Conservation (phyloP, 176 grass and related monocot species). For the Chrysopogon serrulatus region DNA sequence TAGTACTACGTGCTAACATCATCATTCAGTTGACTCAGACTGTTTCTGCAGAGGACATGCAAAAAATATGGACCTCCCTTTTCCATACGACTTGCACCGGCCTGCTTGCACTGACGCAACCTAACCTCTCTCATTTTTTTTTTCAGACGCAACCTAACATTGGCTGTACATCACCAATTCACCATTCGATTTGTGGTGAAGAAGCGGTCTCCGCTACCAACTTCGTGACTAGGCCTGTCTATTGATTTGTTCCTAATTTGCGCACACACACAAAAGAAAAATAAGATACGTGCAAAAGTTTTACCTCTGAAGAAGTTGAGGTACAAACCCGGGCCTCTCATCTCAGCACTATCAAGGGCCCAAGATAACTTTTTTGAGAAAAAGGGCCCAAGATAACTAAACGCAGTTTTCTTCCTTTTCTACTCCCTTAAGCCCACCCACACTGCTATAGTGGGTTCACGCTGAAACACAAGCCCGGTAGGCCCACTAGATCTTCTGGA, state of each 20-base stretch:
- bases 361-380: no score
- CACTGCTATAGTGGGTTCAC: neutral
- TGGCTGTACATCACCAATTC: neutral
- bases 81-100: neutral
- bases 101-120: neutral
- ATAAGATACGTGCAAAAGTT: neutral
- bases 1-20: no score
- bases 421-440: neutral
- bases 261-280: neutral
- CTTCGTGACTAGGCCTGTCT: neutral
- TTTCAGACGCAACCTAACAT: neutral
- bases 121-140: no score
- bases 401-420: no score
- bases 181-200: neutral
- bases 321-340: neutral
- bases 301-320: neutral
- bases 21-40: constrained; percentile 6
- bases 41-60: neutral
- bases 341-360: neutral
- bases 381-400: neutral
- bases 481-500: neutral
- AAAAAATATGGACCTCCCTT: neutral
- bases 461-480: neutral
- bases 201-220: neutral
- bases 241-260: neutral